Percentiles rank a stretch among this genome's conserved stretches.
Evolutionary conservation across 108 stramenopile genomes (phyloP).

Genomic region (Skeletonema potamos): DNA sequence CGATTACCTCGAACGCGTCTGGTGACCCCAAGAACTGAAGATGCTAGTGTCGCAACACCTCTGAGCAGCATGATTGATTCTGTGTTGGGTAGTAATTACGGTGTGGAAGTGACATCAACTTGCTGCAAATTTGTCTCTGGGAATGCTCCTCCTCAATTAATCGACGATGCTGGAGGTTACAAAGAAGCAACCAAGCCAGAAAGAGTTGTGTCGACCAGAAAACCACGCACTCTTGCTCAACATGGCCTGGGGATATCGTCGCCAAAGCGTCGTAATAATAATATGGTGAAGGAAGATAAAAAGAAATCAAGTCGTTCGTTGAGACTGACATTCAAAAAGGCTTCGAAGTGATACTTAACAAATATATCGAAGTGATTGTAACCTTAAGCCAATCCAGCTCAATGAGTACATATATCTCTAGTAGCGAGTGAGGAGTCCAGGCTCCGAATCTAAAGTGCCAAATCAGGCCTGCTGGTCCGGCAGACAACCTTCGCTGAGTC

Average conservation of each 20-base stretch:
- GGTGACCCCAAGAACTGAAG: not conserved
- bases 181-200: not conserved
- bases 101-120: not conserved
- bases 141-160: not conserved
- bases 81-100: not conserved
- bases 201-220: not conserved
- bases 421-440: too few species aligned
- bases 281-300: not conserved
- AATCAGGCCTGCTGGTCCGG: too few species aligned
- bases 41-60: conserved; percentile 2
- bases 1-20: not conserved
- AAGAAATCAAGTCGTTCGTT: not conserved
- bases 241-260: not conserved
- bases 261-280: not conserved
- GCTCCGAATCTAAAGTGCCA: too few species aligned
- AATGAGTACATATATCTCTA: too few species aligned
- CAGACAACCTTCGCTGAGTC: too few species aligned
- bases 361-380: too few species aligned
- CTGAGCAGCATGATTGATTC: not conserved
- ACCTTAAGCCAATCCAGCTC: too few species aligned
- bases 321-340: not conserved
- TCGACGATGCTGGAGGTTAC: not conserved
- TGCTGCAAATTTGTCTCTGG: not conserved
- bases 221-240: not conserved
- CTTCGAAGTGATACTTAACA: too few species aligned